These are phyloP conservation scores for Mucuna pruriens DNA, from an alignment of 306 rosid species.

Conservation along the genomic window DNA sequence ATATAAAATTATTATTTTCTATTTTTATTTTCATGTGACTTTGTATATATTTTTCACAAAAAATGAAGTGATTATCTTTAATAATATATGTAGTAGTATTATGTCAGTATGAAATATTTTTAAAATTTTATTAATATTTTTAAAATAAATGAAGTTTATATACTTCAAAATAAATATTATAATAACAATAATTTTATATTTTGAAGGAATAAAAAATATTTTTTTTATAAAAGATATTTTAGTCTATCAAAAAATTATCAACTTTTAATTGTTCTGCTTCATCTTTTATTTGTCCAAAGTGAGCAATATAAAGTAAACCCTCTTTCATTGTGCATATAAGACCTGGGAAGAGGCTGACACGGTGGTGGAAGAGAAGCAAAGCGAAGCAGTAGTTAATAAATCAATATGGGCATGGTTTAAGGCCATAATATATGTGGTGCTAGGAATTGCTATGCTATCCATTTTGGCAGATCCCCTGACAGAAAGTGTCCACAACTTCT, in stretches of 20 bases:
- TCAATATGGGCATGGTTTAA: slow-evolving; percentile 42
- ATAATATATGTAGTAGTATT: too few relatives aligned
- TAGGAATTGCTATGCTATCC: slow-evolving; percentile 50
- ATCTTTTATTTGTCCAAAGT: not conserved
- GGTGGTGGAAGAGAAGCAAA: slow-evolving; percentile 40
- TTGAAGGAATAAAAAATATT: too few relatives aligned
- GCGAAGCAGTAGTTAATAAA: slow-evolving; percentile 37
- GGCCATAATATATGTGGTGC: slow-evolving; percentile 34
- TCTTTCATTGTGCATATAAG: slow-evolving; percentile 13
- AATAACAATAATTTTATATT: too few relatives aligned
- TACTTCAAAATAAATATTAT: too few relatives aligned
- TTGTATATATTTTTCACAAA: too few relatives aligned
- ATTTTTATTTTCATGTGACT: not conserved
- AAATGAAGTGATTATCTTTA: too few relatives aligned
- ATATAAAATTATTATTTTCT: not conserved
- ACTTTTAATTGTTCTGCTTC: not conserved
- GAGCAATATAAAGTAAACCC: not conserved
- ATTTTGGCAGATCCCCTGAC: slow-evolving; percentile 59
- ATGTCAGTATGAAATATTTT: too few relatives aligned
- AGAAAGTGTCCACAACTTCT: slow-evolving; percentile 53
- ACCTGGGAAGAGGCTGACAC: slow-evolving; percentile 40
- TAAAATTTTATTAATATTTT: too few relatives aligned
- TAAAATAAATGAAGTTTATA: too few relatives aligned
- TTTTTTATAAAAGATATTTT: not conserved
- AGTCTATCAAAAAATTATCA: not conserved